Conservation (phyloP, 1,284 basidiomycete genomes). For the Fomitiporia mediterranea region DNA sequence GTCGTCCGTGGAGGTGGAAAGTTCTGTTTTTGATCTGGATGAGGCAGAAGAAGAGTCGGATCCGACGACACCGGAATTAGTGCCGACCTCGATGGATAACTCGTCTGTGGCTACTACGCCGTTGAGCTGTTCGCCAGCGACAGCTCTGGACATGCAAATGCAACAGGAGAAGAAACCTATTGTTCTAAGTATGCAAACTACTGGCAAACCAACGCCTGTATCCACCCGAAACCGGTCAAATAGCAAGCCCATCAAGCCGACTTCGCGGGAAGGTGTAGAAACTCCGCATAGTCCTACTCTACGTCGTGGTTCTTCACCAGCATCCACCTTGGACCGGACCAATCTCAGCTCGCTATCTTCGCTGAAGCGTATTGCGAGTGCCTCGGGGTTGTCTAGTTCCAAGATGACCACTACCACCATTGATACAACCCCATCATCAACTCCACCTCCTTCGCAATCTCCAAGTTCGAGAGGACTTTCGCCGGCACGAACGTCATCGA, state of each 20-base stretch:
- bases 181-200: background rate
- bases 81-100: background rate
- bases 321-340: background rate
- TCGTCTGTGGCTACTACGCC: conserved; percentile 10
- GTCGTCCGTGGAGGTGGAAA: conserved; percentile 4
- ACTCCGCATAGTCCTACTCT: background rate
- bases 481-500: background rate
- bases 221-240: too few species aligned
- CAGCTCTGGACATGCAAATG: background rate
- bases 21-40: conserved; percentile 9
- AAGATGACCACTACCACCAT: background rate
- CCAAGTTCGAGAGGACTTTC: background rate
- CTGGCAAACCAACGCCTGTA: background rate
- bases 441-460: background rate
- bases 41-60: background rate
- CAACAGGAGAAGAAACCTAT: background rate
- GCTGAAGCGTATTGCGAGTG: conserved; percentile 12
- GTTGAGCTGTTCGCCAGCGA: conserved; percentile 12
- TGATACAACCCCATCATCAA: background rate
- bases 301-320: conserved; percentile 1
- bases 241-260: background rate
- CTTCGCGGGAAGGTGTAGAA: background rate
- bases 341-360: background rate
- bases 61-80: conserved; percentile 11
- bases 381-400: background rate